Evolutionary conservation across 2,329 filamentous ascomycete species (phyloP), one percentile per base, ranked within the genome.

Genomic region (Cladorrhinum sp.): DNA sequence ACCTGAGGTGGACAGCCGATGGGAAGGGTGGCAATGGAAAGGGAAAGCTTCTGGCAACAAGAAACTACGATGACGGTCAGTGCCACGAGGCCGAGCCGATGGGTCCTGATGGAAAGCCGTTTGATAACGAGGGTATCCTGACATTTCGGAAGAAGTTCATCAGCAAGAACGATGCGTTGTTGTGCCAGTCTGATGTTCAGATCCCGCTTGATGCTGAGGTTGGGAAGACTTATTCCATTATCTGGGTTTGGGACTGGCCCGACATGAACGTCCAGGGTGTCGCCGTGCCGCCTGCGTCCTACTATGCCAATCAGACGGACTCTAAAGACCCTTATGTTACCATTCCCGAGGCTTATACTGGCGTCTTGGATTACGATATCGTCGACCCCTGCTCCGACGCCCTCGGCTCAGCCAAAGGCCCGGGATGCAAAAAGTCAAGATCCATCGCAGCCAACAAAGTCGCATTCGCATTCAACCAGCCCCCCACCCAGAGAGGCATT

Each of bases 211-310:
- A 89, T 67, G 78, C 85, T 51, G 74, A 81, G n/a, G 73, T 79
- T 9, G 85, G 86, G 50, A 83, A 86, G 27, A 81, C 82, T 25
- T 91, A 93, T 73, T 93, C 92, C 2, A 76, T 96, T 55, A 96
- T 96, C 79, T 98, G 93, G 93, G 88, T 97, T 50, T 98, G 95
- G 95, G 89, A 96, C 74, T 99, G 92, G 91, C 88, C 89, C 2
- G 87, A 85, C 13, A 78, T 85, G 70, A 72, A 65, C 36, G 71
- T 74, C 16, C 71, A 69, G 20, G 77, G 75, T 51, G 71, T 70
- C 13, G 63, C 65, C n/a, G 65, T 68, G 9, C 57, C 68, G 3
- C 68, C 68, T 8, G 63, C 61, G 7, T 60, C 36, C 22, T 66
- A 59, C 55, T 23, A 59, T 22, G 50, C 53, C 45, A 64, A 66